Evolutionary conservation across 257 asterid genomes (phyloP), one percentile per base, ranked within the genome.

Genomic region (Cynanchum wilfordii): DNA sequence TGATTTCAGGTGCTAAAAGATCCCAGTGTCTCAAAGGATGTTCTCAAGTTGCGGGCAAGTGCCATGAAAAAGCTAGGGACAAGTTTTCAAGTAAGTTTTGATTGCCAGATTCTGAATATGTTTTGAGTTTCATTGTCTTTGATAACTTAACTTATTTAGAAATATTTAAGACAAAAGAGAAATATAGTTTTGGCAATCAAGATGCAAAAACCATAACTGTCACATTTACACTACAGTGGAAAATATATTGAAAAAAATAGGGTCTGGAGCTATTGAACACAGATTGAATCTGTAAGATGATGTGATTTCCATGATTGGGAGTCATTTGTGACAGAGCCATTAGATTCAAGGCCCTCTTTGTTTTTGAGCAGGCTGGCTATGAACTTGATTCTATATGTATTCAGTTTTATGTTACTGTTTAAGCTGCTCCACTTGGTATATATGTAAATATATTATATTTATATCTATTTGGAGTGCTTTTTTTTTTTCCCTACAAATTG

Each of bases 11-110:
- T 90, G 73, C 90, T 90, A 66, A 87, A 66, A 82, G 96, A 92
- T 78, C 85, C 89, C 22, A 75, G 79, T 73, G 90, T 69, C 71
- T 77, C 96, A 30, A 89, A 79, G 86, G 98, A 90, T 67, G 76
- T 77, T 55, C 88, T 88, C 74, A 81, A 86, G 82, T 51, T 80
- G 78, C 86, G 96, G 54, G 94, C 98, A 10, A 83, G 52, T 69
- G 98, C 90, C 27, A 79, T 92, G 87, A 88, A 75, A 79, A 88
- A 82, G 75, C 86, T 92, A 60, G 98, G 98, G 49, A 73, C 86
- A 72, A 88, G 88, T 75, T 92, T 92, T 70, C 94, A 86, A 73
- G 98, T 90, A 79, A 78, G 86, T 79, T 38, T 22, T 56, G n/a
- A 7, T 38, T 57, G 70, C 54, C 66, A 17, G 49, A 36, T 64